Conservation (phyloP, 2,329 filamentous ascomycete species). For the Elsinoe australis region DNA sequence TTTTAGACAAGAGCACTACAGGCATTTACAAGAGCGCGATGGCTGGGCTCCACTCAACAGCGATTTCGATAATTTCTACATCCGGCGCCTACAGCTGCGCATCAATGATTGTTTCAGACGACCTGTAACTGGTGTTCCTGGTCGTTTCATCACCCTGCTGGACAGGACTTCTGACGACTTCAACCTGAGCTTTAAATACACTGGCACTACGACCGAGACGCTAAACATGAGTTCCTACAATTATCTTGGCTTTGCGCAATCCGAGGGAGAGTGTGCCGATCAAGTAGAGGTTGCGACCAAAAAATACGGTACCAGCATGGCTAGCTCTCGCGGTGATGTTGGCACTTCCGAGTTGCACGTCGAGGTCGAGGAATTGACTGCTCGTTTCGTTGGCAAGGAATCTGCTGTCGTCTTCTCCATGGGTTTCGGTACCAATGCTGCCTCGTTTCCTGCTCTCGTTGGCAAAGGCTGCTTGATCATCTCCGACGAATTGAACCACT, state of each 20-base stretch:
- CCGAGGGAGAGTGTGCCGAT: conserved; percentile 91
- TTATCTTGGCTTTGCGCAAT: conserved; percentile 96
- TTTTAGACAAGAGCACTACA: conserved; percentile 81
- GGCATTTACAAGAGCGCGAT: conserved; percentile 70
- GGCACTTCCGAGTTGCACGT: conserved; percentile 81
- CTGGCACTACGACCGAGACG: conserved; percentile 85
- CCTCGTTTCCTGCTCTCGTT: conserved; percentile 83
- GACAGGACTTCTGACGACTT: conserved; percentile 87
- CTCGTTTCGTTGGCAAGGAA: conserved; percentile 87
- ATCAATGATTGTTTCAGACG: conserved; percentile 96
- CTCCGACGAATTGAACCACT: conserved; percentile 95
- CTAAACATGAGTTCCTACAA: conserved; percentile 99
- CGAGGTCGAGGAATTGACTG: conserved; percentile 85
- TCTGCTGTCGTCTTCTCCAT: conserved; percentile 96
- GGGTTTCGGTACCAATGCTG: conserved; percentile 95
- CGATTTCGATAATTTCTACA: conserved; percentile 99
- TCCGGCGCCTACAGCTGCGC: conserved; percentile 80
- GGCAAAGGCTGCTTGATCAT: conserved; percentile 90
- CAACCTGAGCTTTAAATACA: conserved; percentile 83
- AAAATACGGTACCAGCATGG: conserved; percentile 76
- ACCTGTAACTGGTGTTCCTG: conserved; percentile 86
- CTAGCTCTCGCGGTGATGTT: conserved; percentile 72
- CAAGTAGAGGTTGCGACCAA: conserved; percentile 77
- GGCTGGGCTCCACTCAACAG: conserved; percentile 94
- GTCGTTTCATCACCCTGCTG: conserved; percentile 84